Conservation (phyloP, 2,329 filamentous ascomycete genomes). For the Chaetomiaceae sp. region DNA sequence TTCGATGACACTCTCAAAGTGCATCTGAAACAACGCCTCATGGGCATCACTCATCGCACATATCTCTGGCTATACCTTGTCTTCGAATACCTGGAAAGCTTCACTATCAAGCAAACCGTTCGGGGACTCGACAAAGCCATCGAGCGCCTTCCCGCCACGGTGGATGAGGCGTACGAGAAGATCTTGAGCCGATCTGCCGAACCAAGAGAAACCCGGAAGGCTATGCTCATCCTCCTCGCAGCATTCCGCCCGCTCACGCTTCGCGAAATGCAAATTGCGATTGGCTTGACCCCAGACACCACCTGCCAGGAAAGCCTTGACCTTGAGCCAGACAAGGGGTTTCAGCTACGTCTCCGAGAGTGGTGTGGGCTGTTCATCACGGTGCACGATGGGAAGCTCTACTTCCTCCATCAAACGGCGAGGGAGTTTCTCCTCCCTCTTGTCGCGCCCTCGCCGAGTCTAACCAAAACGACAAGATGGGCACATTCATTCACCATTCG, state of each 20-base stretch:
- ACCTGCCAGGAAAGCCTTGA: not conserved
- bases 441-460: not conserved
- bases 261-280: slow-evolving; percentile 20
- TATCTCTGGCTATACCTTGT: slow-evolving; percentile 39
- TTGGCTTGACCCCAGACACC: not conserved
- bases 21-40: slow-evolving; percentile 21
- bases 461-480: not conserved
- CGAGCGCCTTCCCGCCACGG: slow-evolving; percentile 26
- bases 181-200: slow-evolving; percentile 26
- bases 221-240: slow-evolving; percentile 16
- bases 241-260: slow-evolving; percentile 18
- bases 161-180: slow-evolving; percentile 31
- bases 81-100: slow-evolving; percentile 31
- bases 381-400: slow-evolving; percentile 18
- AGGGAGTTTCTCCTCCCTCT: slow-evolving; percentile 30
- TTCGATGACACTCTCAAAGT: not conserved
- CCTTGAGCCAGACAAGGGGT: slow-evolving; percentile 19
- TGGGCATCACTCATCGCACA: slow-evolving; percentile 29
- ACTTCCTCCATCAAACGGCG: slow-evolving; percentile 33
- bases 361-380: slow-evolving; percentile 32
- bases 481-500: not conserved
- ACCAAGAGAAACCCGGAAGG: slow-evolving; percentile 1
- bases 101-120: not conserved
- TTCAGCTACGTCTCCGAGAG: slow-evolving; percentile 21
- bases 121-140: not conserved